Base-by-base conservation (phyloP, 805 yeast species). In the Candida incommunis region DNA sequence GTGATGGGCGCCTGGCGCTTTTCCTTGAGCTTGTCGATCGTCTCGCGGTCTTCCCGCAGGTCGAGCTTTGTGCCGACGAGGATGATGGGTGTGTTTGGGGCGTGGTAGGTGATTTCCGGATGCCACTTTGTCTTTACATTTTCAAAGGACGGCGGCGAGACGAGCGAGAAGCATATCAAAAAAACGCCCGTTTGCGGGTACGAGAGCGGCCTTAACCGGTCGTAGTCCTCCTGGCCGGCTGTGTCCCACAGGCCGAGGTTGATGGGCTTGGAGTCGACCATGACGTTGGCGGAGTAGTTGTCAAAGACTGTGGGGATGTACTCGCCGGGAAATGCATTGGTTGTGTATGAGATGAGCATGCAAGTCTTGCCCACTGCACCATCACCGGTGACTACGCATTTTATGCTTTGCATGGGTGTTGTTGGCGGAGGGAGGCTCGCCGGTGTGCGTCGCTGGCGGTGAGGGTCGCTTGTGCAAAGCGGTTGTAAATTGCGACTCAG, bases 321-420 rank as follows among this genome's bases (percentile, higher is more conserved):
- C 57, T 87, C 96, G 54, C 82, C 84, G 3, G 95, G 95, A 63
- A 87, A 87, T 25, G 94, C 83, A 61, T 86, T 87, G 44, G 95
- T 84, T 23, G 95, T 87, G 65, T 87, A 87, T 22, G 90, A 78
- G 51, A 87, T 86, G 50, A 87, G 72, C 47, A 86, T 69, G 59
- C 94, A 86, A 2, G 95, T 87, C 61, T 86, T 87, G 65, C 96
- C 96, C 41, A 87, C 96, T 45, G 95, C 95, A 64, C 90, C 96
- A 59, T 87, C 96, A 52, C 96, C 96, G 35, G 87, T 88, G 44
- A 87, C 94, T 35, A 87, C 96, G 56, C 95, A 85, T 62, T 87
- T 87, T 56, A 87, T 81, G 50, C 86, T 78, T 70, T 86, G 80
- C 94, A 84, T 82, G 27, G 27, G 13, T 25, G 27, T 25, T 7